Conservation (phyloP, 1,284 basidiomycete species). For the Trichosporon asahii region DNA sequence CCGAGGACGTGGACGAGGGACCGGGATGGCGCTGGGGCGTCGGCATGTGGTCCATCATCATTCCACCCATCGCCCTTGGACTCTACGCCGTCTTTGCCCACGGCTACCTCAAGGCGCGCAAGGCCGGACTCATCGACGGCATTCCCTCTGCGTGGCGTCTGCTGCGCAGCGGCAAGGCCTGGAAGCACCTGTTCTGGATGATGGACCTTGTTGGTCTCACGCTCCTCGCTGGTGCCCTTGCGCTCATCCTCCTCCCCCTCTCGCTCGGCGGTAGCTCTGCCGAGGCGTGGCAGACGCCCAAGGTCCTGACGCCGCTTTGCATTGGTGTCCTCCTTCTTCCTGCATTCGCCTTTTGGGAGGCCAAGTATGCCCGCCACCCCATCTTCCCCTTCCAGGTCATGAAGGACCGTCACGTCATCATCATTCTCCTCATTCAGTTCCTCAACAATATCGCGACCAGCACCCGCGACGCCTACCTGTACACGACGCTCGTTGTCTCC, state of each 20-base stretch:
- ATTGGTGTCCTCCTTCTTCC: slow-evolving; percentile 50
- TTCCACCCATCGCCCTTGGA: slow-evolving; percentile 45
- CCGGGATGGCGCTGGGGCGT: slow-evolving; percentile 53
- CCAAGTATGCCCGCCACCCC: slow-evolving; percentile 44
- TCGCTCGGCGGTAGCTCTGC: slow-evolving; percentile 47
- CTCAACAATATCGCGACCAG: slow-evolving; percentile 43
- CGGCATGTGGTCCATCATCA: slow-evolving; percentile 54
- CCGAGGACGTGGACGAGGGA: slow-evolving; percentile 10
- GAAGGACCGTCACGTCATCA: slow-evolving; percentile 50
- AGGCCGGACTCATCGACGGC: slow-evolving; percentile 35
- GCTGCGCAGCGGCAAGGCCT: slow-evolving; percentile 7
- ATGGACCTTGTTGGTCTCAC: slow-evolving; percentile 51
- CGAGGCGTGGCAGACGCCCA: slow-evolving; percentile 41
- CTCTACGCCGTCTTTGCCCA: slow-evolving; percentile 41
- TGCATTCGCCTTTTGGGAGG: slow-evolving; percentile 50
- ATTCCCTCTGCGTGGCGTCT: slow-evolving; percentile 40
- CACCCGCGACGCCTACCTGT: slow-evolving; percentile 48
- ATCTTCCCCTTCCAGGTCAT: slow-evolving; percentile 49
- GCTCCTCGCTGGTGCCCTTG: slow-evolving; percentile 45
- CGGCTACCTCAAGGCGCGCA: slow-evolving; percentile 36
- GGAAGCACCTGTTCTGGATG: slow-evolving; percentile 51
- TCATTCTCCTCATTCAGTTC: slow-evolving; percentile 40
- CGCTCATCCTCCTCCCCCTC: slow-evolving; percentile 51
- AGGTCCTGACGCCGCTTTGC: slow-evolving; percentile 51
- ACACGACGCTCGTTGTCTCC: slow-evolving; percentile 48